A percentile compares a stretch with the other conserved stretches of the same genome.
phyloP scores from a whole-genome alignment of 2,329 filamentous ascomycete species.

The Fusarium musae region DNA sequence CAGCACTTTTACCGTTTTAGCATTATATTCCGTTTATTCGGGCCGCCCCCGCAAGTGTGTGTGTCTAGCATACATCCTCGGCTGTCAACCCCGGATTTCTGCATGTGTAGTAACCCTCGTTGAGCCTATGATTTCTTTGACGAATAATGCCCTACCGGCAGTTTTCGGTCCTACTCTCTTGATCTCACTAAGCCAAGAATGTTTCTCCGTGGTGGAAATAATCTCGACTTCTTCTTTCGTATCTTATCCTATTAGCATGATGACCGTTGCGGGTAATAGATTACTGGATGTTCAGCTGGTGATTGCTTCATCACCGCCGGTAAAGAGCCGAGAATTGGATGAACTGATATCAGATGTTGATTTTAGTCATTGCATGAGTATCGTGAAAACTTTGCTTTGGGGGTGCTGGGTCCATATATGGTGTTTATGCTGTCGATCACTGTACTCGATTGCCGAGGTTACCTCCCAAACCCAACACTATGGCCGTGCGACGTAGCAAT shows the following conservation, averaged over 20 bases:
- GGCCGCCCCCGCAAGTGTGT: conserved; percentile 21
- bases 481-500: background rate
- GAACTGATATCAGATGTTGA: background rate
- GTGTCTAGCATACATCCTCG: background rate
- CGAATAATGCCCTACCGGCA: background rate
- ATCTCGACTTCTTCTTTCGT: background rate
- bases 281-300: background rate
- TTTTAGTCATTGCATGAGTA: background rate
- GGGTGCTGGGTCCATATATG: background rate
- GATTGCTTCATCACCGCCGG: conserved; percentile 5
- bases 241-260: accelerated
- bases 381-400: background rate
- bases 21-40: conserved; percentile 1
- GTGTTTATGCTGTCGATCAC: background rate
- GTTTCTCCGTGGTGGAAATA: conserved; percentile 2
- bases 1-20: background rate
- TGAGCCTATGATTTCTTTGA: background rate
- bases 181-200: background rate
- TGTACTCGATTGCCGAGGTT: background rate
- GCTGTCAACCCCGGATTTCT: background rate
- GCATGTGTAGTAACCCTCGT: background rate
- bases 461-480: background rate
- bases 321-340: background rate
- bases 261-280: accelerated
- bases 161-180: conserved; percentile 12